Conservation (phyloP, 1,284 basidiomycete genomes). For the Puccinia brachypodii region DNA sequence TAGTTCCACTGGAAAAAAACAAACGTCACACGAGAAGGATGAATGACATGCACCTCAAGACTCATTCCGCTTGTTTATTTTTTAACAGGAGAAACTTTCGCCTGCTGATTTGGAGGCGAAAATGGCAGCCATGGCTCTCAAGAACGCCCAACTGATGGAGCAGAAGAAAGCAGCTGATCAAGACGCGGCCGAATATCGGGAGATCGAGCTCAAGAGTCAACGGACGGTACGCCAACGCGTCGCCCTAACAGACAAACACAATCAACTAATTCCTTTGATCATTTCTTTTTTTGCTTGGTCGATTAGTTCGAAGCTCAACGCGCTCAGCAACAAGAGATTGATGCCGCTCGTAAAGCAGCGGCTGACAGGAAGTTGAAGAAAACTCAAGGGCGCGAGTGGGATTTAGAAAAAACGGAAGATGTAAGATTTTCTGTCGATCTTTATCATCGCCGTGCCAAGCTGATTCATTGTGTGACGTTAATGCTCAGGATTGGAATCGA, state of each 20-base stretch:
- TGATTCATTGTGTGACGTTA: too few species aligned
- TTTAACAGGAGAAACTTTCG: conserved; percentile 49
- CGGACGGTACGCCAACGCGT: conserved; percentile 4
- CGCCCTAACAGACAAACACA: background rate
- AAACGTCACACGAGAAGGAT: background rate
- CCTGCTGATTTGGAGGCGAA: conserved; percentile 50
- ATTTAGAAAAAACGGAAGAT: conserved; percentile 50
- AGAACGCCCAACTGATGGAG: conserved; percentile 49
- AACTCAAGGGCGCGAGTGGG: conserved; percentile 51
- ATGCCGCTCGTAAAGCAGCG: conserved; percentile 50
- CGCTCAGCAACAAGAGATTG: conserved; percentile 50
- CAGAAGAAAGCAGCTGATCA: conserved; percentile 43
- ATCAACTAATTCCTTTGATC: background rate
- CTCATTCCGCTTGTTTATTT: background rate
- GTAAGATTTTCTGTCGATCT: background rate
- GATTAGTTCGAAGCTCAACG: conserved; percentile 40
- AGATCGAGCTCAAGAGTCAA: conserved; percentile 32
- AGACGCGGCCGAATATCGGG: conserved; percentile 34
- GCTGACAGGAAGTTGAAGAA: conserved; percentile 51
- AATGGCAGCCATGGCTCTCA: conserved; percentile 51
- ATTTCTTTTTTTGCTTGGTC: background rate
- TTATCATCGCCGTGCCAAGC: background rate
- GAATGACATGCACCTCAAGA: background rate
- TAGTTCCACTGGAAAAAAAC: background rate
- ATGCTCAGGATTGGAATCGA: conserved; percentile 40